A percentile compares a stretch with the other conserved stretches of the same genome.
Conservation (phyloP, 2,329 filamentous ascomycete genomes). For the Aspergillus arachidicola region DNA sequence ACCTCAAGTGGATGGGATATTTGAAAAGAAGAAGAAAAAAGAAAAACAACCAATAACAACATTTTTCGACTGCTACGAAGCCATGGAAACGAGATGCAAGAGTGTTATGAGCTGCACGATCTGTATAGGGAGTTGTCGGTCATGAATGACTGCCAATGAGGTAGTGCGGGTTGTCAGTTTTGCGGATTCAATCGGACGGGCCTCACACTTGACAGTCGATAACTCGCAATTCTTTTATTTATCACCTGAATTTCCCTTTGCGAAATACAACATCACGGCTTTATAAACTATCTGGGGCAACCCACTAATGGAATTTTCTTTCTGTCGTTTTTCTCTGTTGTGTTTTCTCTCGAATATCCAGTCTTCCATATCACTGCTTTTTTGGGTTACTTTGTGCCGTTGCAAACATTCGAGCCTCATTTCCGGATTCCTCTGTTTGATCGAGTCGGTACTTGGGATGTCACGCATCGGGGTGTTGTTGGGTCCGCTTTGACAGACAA, state of each 20-base stretch:
- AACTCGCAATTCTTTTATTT: slow-evolving; percentile 16
- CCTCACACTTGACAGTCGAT: slow-evolving; percentile 10
- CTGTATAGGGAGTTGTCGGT: slow-evolving; percentile 23
- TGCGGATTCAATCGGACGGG: slow-evolving; percentile 6
- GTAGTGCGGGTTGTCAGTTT: slow-evolving; percentile 9
- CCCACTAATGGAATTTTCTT: slow-evolving; percentile 34
- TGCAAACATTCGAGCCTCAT: not conserved
- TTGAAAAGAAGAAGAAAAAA: slow-evolving; percentile 10
- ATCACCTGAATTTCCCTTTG: slow-evolving; percentile 17
- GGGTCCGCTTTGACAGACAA: not conserved
- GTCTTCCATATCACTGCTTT: slow-evolving; percentile 6
- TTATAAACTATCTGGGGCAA: slow-evolving; percentile 40
- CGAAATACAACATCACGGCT: slow-evolving; percentile 22
- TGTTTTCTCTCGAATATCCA: slow-evolving; percentile 11
- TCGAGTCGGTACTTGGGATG: no score
- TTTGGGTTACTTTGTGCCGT: not conserved
- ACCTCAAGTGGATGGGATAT: slow-evolving; percentile 4
- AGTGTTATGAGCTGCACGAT: slow-evolving; percentile 38
- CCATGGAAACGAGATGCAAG: slow-evolving; percentile 34
- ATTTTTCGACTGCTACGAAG: slow-evolving; percentile 28
- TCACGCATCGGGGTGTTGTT: not conserved
- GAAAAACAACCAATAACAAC: slow-evolving; percentile 15
- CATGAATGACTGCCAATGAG: slow-evolving; percentile 8
- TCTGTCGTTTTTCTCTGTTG: slow-evolving; percentile 16
- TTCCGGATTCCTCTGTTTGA: not conserved